Percentiles rank a stretch among this genome's conserved stretches.
These are phyloP conservation scores for Mucor circinelloides DNA, from an alignment of 371 early-diverging fungal genomes.

Conservation along the genomic window DNA sequence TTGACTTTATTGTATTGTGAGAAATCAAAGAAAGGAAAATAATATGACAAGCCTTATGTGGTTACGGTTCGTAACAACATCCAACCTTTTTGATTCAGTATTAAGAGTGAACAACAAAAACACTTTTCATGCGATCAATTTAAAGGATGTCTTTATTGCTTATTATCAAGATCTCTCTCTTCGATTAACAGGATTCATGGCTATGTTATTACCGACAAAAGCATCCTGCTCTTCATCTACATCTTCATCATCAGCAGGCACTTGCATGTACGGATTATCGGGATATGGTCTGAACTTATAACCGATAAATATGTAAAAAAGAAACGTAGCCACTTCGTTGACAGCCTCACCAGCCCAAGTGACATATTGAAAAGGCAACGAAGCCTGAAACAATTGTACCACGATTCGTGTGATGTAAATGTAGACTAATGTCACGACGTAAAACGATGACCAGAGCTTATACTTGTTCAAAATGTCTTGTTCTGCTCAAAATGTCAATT, in stretches of 20 bases:
- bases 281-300: slow-evolving; percentile 57
- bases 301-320: slow-evolving; percentile 57
- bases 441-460: slow-evolving; percentile 62
- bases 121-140: too few relatives aligned
- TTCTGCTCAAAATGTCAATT: slow-evolving; percentile 23
- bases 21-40: too few relatives aligned
- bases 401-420: slow-evolving; percentile 59
- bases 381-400: slow-evolving; percentile 51
- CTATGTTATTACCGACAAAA: background rate
- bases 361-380: slow-evolving; percentile 56
- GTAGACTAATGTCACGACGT: slow-evolving; percentile 58
- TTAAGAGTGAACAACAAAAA: too few relatives aligned
- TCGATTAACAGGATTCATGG: background rate
- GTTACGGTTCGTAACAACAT: too few relatives aligned
- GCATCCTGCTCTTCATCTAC: slow-evolving; percentile 7
- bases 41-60: too few relatives aligned
- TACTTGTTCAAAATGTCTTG: slow-evolving; percentile 53
- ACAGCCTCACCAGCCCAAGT: slow-evolving; percentile 58
- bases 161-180: background rate
- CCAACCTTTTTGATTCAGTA: too few relatives aligned
- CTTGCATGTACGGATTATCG: slow-evolving; percentile 57
- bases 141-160: too few relatives aligned
- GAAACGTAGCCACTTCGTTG: slow-evolving; percentile 51
- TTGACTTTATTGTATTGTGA: too few relatives aligned
- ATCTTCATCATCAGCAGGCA: slow-evolving; percentile 42